Evolutionary conservation across 2,329 filamentous ascomycete genomes (phyloP).

Genomic region (Fusarium veterinarium): DNA sequence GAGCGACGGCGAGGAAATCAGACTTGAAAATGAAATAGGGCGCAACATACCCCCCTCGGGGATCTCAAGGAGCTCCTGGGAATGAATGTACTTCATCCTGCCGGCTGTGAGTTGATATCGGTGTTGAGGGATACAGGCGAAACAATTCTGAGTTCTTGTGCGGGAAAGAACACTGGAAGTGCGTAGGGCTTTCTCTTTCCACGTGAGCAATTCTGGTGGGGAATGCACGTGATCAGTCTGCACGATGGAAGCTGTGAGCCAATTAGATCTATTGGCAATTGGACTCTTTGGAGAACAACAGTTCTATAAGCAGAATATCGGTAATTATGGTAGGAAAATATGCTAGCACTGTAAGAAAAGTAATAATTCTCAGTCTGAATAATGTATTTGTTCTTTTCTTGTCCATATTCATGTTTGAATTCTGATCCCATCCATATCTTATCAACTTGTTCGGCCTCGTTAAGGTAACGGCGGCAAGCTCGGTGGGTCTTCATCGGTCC

Average conservation of each 20-base stretch:
- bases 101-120: conserved; percentile 64
- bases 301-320: neutral
- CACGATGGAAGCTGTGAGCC: neutral
- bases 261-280: conserved; percentile 8
- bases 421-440: neutral
- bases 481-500: conserved; percentile 41
- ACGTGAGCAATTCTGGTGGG: conserved; percentile 48
- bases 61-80: conserved; percentile 93
- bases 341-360: neutral
- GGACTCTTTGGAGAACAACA: neutral
- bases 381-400: neutral
- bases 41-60: conserved; percentile 91
- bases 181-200: conserved; percentile 50
- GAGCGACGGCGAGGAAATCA: conserved; percentile 6
- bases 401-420: neutral
- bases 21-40: conserved; percentile 29
- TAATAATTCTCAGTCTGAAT: accelerated
- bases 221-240: conserved; percentile 35
- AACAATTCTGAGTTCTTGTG: conserved; percentile 26
- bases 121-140: conserved; percentile 49
- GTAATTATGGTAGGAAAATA: neutral
- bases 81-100: conserved; percentile 99
- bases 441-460: neutral
- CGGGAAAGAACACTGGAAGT: conserved; percentile 54
- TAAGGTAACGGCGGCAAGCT: conserved; percentile 28